Base-by-base conservation (phyloP, 331 rosid species). In the Acacia pycnantha region DNA sequence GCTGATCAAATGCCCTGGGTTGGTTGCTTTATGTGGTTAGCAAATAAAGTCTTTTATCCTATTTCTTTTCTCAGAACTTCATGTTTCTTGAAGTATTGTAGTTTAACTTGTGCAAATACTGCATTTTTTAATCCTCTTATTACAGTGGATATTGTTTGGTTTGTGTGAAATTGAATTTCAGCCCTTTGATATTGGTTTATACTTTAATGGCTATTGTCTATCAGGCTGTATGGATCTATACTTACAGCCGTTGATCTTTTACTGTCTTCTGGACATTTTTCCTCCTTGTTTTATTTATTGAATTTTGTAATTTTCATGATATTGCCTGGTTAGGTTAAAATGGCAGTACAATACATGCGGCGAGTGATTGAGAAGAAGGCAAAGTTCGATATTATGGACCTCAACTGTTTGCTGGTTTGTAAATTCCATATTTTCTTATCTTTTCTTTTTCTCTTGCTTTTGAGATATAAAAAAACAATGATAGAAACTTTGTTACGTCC, bases 291-390 rank as follows among this genome's bases (percentile, higher is more conserved):
- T 53, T 84, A 56, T 74, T 69, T 83, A 29, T 68, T 43, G 33
- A 81, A 46, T 67, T 62, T 72, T 70, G 77, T 74, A 74, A 44
- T 81, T 68, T 46, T 84, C 70, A 48, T 81, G 75, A 67, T 78
- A 78, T 74, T 84, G n/a, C 73, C 69, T n/a, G 78, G 62, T 78
- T 87, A 93, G 99, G 98, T 95, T 79, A 95, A 95, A 89, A 90
- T 95, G 97, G 99, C 97, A 40, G 95, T 95, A 43, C 99, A 93
- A 70, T 93, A 95, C 89, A 95, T 95, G 99, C 88, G 98, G 35
- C 87, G 98, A 86, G 89, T 93, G 59, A 95, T 95, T 82, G 98
- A 90, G 86, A 95, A 87, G 97, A 93, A 87, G 92, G 99, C 97
- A 11, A 92, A 92, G 86, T 95, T 95, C 82, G 98, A 95, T 86